Evolutionary conservation across 2,329 filamentous ascomycete species (phyloP), one percentile per base, ranked within the genome.

Genomic region (Aspergillus fischeri): DNA sequence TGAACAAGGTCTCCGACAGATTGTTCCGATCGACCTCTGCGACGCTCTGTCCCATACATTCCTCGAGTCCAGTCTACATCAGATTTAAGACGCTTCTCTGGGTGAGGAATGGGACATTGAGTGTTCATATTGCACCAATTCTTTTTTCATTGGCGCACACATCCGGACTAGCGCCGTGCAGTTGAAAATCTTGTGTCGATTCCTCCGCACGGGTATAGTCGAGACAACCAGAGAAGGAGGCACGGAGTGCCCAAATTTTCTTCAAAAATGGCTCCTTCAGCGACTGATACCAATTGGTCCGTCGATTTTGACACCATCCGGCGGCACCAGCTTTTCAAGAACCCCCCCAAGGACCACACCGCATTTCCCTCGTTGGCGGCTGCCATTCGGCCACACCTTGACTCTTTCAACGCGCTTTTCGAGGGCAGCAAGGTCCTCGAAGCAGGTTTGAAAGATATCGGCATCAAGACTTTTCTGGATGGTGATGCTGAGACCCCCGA

Each of bases 351-450:
- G 69, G 92, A 97, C 72, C 88, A 86, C 65, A 89, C 89, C 9
- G 91, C 93, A 58, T 97, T 96, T 70, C 94, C 94, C 14, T 84
- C 89, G 24, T 85, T 99, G 50, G 88, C 92, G 67, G 84, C 84
- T 60, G 90, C 93, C n/a, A 87, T 97, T 58, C 83, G 90, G 63
- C 94, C 94, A 51, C 94, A 99, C 75, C 89, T 97, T 67, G 88
- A 97, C 69, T 94, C 94, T 6, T 99, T 97, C 84, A 96, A 99
- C 79, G 87, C 87, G 53, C 82, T 97, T 50, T 95, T 97, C 71
- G 84, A 86, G 32, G 80, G 83, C 57, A 83, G 88, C 74, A 91
- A 90, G 53, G 79, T 88, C 53, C 73, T 99, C 54, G 84, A 89
- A 51, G 86, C 91, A 63, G 92, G 83, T 11, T 74, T 97, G 59